Evolutionary conservation across 805 yeast genomes (phyloP).

Genomic region (Candida taoyuanica): DNA sequence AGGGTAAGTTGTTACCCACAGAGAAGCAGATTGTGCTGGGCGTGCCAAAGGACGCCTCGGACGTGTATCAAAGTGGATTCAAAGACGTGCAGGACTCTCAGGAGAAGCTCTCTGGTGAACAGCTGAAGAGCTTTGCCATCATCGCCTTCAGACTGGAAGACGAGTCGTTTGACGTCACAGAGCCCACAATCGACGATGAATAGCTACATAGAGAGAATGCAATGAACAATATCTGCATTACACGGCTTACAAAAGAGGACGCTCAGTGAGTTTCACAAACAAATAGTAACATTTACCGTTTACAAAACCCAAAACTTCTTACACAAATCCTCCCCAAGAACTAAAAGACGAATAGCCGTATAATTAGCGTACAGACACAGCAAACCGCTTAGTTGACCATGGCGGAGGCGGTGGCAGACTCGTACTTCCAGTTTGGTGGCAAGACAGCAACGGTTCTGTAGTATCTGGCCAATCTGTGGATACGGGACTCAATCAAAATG

Average conservation of each 20-base stretch:
- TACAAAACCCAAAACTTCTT: conserved; percentile 14
- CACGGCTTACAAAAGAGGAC: background rate
- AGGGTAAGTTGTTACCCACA: conserved; percentile 11
- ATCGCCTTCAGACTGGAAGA: conserved; percentile 21
- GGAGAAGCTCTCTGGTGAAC: conserved; percentile 2
- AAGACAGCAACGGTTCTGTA: conserved; percentile 99
- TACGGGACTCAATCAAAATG: conserved; percentile 99
- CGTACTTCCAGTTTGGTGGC: conserved; percentile 99
- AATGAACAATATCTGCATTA: background rate
- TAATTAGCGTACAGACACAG: conserved; percentile 11
- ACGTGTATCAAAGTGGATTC: conserved; percentile 20
- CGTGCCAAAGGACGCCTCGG: conserved; percentile 17
- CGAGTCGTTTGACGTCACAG: conserved; percentile 17
- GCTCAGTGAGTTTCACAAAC: background rate
- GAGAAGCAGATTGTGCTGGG: conserved; percentile 17
- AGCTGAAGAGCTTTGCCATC: conserved; percentile 14
- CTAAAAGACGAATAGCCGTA: no score
- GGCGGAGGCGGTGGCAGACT: conserved; percentile 99
- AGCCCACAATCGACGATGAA: conserved; percentile 17
- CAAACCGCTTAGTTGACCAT: conserved; percentile 82
- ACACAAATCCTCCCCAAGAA: conserved; percentile 3
- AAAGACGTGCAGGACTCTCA: conserved; percentile 14
- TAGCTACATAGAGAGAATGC: conserved; percentile 11
- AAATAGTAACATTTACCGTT: no score
- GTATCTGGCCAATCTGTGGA: conserved; percentile 99